Evolutionary conservation across 2,329 filamentous ascomycete species (phyloP), one percentile per base, ranked within the genome.

Genomic region (Arthrobotrys sinensis): DNA sequence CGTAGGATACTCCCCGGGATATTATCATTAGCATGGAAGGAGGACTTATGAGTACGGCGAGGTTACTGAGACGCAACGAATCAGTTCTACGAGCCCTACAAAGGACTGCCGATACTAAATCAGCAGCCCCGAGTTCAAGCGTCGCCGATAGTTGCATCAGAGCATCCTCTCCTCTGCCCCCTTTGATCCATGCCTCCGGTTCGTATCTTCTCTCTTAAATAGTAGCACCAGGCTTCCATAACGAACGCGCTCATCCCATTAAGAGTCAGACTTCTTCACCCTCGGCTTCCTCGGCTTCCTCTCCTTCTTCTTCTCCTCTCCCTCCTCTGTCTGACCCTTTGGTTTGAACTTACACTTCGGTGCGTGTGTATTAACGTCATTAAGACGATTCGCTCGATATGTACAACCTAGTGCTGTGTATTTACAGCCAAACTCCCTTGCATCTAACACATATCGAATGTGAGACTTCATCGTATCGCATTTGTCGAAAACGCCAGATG

Each of bases 381-480:
- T 72, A 28, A 45, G 50, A 28, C 68, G 68, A 45, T 72, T 72
- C 19, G 57, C 24, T 12, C 68, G 57, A 46, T 65, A 50, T 21
- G 1, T 19, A 32, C 68, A 72, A 11, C 67, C 67, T 10, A 11
- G 2, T 5, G 36, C 46, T 12, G 4, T 46, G 24, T 21, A 72
- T 14, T 12, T 24, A 28, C 68, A 72, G 2, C 19, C 68, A 19
- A 46, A 72, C 60, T 72, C 68, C 3, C 60, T 16, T 2, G 16
- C 60, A 40, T 72, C 60, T 19, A 72, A 21, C 21, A 72, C 14
- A 19, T 40, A 38, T 12, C 68, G 46, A 16, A 72, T 72, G 45
- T 72, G 68, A 36, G 57, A 65, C n/a, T 46, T 65, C 57, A 72
- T 24, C 19, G 63, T 65, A n/a, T 72, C 68, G 19, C 34, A 43